Conservation (phyloP, 805 yeast species). For the Candida coleopterorum region DNA sequence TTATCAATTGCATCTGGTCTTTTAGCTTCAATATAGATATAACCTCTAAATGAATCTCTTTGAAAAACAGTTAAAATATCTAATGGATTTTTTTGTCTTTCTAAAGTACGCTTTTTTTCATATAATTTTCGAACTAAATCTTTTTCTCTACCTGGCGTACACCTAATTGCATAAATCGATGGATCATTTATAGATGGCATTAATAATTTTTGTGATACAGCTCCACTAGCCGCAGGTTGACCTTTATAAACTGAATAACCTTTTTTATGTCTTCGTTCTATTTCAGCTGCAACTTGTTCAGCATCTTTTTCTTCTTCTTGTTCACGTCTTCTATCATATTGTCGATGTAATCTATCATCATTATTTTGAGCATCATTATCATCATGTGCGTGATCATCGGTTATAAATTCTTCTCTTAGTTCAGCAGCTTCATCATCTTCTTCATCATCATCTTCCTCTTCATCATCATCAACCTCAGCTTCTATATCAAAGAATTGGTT, state of each 20-base stretch:
- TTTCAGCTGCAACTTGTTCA: constrained; percentile 85
- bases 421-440: constrained; percentile 92
- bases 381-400: constrained; percentile 63
- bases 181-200: constrained; percentile 97
- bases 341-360: constrained; percentile 84
- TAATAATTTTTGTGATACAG: constrained; percentile 86
- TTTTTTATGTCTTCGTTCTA: constrained; percentile 89
- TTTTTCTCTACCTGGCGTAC: constrained; percentile 90
- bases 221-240: constrained; percentile 55
- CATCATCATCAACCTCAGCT: constrained; percentile 98
- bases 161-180: constrained; percentile 90
- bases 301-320: constrained; percentile 92
- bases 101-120: constrained; percentile 77
- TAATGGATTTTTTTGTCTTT: constrained; percentile 70
- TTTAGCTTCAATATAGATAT: constrained; percentile 91
- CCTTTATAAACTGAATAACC: constrained; percentile 81
- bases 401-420: constrained; percentile 75
- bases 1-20: constrained; percentile 86
- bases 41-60: constrained; percentile 88
- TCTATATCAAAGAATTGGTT: constrained; percentile 96
- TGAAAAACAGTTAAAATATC: constrained; percentile 88
- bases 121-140: constrained; percentile 79
- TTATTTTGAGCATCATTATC: constrained; percentile 29
- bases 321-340: constrained; percentile 82
- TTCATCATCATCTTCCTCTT: constrained; percentile 81